phyloP scores from a whole-genome alignment of 2,329 filamentous ascomycete species.

The Tothia fuscella region DNA sequence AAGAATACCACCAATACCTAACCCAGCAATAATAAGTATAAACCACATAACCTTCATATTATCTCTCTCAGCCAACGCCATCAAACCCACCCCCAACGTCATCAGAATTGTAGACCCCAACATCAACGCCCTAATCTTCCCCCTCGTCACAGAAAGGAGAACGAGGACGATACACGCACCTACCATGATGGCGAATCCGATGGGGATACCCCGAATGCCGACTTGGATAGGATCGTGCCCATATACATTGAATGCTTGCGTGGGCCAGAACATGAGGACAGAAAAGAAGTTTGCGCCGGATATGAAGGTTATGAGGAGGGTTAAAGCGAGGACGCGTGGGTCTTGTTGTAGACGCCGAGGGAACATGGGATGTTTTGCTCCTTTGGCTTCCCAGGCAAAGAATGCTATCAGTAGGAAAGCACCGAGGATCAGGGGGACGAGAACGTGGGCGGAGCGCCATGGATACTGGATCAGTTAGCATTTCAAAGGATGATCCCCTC shows the following conservation, averaged over 20 bases:
- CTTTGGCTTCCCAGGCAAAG: conserved; percentile 9
- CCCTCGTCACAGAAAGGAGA: conserved; percentile 5
- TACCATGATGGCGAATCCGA: conserved; percentile 46
- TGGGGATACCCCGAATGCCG: conserved; percentile 49
- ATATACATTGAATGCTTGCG: conserved; percentile 53
- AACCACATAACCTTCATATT: conserved; percentile 8
- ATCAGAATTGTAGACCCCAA: conserved; percentile 7
- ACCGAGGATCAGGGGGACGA: conserved; percentile 12
- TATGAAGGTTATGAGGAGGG: conserved; percentile 29
- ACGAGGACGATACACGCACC: conserved; percentile 10
- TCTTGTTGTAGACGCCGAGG: conserved; percentile 15
- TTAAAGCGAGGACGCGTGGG: conserved; percentile 23
- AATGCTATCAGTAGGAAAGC: conserved; percentile 9
- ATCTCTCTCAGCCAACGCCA: conserved; percentile 5
- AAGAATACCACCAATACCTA: conserved; percentile 16
- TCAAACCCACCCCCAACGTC: conserved; percentile 9
- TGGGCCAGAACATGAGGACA: conserved; percentile 48
- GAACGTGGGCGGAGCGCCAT: conserved; percentile 10
- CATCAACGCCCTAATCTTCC: conserved; percentile 10
- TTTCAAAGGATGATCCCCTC: no score
- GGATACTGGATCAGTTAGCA: conserved; percentile 3
- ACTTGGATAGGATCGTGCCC: conserved; percentile 46
- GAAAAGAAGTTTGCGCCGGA: conserved; percentile 28
- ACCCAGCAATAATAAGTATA: conserved; percentile 10
- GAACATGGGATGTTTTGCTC: conserved; percentile 10